Evolutionary conservation across 2,329 filamentous ascomycete species (phyloP).

Genomic region (Chaetomium globosum): DNA sequence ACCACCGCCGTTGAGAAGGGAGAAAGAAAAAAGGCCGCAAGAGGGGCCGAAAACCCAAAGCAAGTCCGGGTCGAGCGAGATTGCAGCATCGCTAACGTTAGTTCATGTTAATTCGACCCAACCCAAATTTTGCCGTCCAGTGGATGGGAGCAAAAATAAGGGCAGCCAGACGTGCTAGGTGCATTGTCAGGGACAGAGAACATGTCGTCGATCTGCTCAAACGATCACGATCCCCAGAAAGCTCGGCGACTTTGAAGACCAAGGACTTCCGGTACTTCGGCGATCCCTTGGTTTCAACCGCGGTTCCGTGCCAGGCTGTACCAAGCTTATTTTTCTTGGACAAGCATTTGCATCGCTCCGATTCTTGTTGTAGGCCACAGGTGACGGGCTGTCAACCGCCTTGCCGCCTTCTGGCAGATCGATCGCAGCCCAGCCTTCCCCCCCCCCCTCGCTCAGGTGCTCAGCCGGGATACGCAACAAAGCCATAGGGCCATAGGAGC

Average conservation of each 20-base stretch:
- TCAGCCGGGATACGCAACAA: not conserved
- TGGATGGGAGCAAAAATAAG: not conserved
- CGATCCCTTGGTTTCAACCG: not conserved
- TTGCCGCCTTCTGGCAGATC: too few relatives aligned
- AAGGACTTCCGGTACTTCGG: constrained; percentile 9
- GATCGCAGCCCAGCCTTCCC: too few relatives aligned
- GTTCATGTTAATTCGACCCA: not conserved
- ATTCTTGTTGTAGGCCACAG: not conserved
- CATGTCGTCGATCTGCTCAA: constrained; percentile 1
- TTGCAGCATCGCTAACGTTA: not conserved
- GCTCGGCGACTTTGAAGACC: not conserved
- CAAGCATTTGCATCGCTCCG: constrained; percentile 4
- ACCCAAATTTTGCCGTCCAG: not conserved
- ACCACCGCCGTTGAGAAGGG: not conserved
- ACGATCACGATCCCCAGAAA: constrained; percentile 9
- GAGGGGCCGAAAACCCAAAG: not conserved
- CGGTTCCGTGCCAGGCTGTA: not conserved
- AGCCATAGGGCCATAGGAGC: not conserved
- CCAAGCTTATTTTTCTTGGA: not conserved
- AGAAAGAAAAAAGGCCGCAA: not conserved
- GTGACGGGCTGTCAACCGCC: not conserved
- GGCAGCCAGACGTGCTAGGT: not conserved
- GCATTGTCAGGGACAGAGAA: not conserved
- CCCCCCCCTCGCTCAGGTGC: too few relatives aligned
- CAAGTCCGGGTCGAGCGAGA: not conserved